Percentiles rank a stretch among this genome's conserved stretches.
These are phyloP conservation scores for Epichloe gansuensis DNA, from an alignment of 2,329 filamentous ascomycete species.

Conservation along the genomic window DNA sequence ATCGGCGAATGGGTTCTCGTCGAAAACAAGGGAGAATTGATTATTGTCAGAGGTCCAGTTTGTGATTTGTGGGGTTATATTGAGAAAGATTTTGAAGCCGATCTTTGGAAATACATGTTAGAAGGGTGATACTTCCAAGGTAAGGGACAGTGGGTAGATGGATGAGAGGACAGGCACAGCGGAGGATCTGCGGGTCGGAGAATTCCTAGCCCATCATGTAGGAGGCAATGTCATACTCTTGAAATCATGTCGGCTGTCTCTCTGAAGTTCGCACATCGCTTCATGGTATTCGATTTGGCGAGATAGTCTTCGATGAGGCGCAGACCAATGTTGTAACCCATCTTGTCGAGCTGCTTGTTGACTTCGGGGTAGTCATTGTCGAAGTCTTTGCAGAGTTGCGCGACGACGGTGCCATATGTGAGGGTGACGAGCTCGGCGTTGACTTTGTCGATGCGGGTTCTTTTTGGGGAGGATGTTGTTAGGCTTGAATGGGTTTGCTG, in stretches of 20 bases:
- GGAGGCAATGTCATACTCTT: constrained; percentile 43
- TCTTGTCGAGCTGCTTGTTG: constrained; percentile 95
- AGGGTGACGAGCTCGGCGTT: constrained; percentile 95
- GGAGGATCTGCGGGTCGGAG: not conserved
- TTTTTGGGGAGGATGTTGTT: constrained; percentile 42
- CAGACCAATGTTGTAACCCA: constrained; percentile 97
- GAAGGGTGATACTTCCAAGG: not conserved
- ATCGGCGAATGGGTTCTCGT: constrained; percentile 92
- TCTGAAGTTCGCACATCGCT: constrained; percentile 80
- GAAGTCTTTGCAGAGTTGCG: constrained; percentile 92
- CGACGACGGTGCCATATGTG: constrained; percentile 95
- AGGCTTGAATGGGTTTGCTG: constrained; percentile 11
- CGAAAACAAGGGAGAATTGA: constrained; percentile 90
- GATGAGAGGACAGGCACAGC: not conserved
- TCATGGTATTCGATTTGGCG: constrained; percentile 83
- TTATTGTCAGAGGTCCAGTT: constrained; percentile 97
- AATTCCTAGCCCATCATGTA: no score
- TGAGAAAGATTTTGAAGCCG: constrained; percentile 98
- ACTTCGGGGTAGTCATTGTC: constrained; percentile 89
- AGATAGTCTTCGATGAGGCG: constrained; percentile 95
- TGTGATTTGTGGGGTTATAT: constrained; percentile 83
- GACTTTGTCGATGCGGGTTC: constrained; percentile 92
- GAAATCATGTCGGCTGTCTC: constrained; percentile 96
- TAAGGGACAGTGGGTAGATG: not conserved
- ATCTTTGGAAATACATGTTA: constrained; percentile 41